Base-by-base conservation (phyloP, 345 rosid species). In the Crucihimalaya himalaica region DNA sequence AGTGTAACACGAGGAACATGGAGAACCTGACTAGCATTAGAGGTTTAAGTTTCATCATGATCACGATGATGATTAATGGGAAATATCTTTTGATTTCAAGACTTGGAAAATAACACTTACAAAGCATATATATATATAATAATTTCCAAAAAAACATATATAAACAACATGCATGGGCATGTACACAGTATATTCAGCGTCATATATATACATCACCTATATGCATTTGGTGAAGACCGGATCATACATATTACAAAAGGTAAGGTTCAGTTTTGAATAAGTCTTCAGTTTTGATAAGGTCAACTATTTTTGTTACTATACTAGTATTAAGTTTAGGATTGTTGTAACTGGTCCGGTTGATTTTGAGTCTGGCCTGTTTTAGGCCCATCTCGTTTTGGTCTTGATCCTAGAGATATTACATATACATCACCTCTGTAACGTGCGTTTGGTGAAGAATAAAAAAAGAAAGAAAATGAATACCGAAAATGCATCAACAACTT, bases 161-260 rank as follows among this genome's bases (percentile, higher is more conserved):
- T 19, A 67, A 13, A 56, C 19, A 32, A 37, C 18, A 63, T 50
- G 14, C 66, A 63, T 63, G 63, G 37, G 46, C 45, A 63, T 55
- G 10, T 43, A 54, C 12, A 18, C 12, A 18, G 23, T 67, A 21
- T 27, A 67, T 27, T 15, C 8, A 68, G 8, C 55, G 62, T 68
- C 67, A 66, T 66, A 25, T 14, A 15, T 66, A 7, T 32, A 66
- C 78, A 57, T 74, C 79, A 75, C 23, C n/a, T 16, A 32, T 31
- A 27, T 46, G 66, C 37, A 64, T 56, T 63, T 76, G 76, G 71
- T 70, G 39, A 64, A 69, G 75, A 76, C 60, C 27, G 23, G 13
- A 20, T 76, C 75, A 51, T 42, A 39, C 73, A 51, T 29, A 48
- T 16, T 56, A 35, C 2, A 69, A 21, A 68, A 31, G 28, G 46